These are phyloP conservation scores for Papiliotrema laurentii DNA, from an alignment of 1,284 basidiomycete species.

Conservation along the genomic window DNA sequence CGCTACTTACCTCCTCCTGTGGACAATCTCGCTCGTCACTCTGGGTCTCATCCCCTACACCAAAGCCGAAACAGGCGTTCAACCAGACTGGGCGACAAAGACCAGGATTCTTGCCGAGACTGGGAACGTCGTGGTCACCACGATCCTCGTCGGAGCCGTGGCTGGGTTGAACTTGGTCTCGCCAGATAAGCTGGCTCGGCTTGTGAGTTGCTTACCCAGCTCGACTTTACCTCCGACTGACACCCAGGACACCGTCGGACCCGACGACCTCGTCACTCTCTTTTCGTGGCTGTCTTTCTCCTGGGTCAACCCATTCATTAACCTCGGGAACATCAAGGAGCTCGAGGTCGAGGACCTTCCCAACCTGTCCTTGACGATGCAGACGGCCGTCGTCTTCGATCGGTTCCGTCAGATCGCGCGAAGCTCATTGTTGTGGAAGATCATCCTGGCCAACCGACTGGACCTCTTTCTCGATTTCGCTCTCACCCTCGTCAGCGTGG, in stretches of 20 bases:
- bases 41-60: constrained; percentile 27
- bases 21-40: constrained; percentile 19
- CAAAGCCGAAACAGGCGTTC: constrained; percentile 13
- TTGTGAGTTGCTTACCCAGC: constrained; percentile 21
- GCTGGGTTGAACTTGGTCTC: constrained; percentile 32
- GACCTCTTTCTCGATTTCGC: constrained; percentile 67
- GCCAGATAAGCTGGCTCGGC: constrained; percentile 25
- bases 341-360: constrained; percentile 69
- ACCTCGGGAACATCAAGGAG: constrained; percentile 57
- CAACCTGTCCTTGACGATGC: constrained; percentile 62
- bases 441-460: constrained; percentile 65
- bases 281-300: constrained; percentile 73
- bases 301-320: constrained; percentile 67
- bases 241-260: constrained; percentile 15
- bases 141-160: constrained; percentile 21
- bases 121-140: constrained; percentile 17
- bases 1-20: constrained; percentile 27
- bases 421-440: constrained; percentile 58
- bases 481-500: constrained; percentile 60
- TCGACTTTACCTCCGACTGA: not conserved
- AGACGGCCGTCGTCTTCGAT: constrained; percentile 62
- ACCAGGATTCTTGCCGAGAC: constrained; percentile 23
- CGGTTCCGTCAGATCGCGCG: constrained; percentile 49
- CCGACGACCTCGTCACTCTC: constrained; percentile 67
- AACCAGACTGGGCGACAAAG: constrained; percentile 31